Percentiles rank a stretch among this genome's conserved stretches.
Evolutionary conservation across 129 eudicot species (phyloP).

Genomic region (Escallonia herrerae): DNA sequence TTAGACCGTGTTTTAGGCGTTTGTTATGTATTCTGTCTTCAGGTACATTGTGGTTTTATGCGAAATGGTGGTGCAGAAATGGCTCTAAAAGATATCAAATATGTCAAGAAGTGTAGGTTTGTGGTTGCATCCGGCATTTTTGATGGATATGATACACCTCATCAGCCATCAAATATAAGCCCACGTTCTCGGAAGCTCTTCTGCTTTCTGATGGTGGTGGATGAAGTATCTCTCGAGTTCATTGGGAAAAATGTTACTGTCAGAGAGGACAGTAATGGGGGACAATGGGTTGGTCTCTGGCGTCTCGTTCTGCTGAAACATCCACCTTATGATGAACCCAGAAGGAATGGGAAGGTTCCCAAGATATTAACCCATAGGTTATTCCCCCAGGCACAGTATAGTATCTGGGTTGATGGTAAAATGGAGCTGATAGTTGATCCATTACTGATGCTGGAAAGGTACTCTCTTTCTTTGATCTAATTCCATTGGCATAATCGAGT

Average conservation of each 20-base stretch:
- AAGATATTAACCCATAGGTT: conserved; percentile 88
- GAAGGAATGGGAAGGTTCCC: conserved; percentile 94
- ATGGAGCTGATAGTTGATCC: conserved; percentile 98
- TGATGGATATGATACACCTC: conserved; percentile 94
- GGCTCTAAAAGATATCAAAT: conserved; percentile 63
- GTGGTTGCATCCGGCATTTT: conserved; percentile 97
- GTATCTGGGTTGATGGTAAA: conserved; percentile 99
- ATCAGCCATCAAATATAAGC: conserved; percentile 89
- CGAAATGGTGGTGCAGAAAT: conserved; percentile 82
- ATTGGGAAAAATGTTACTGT: conserved; percentile 69
- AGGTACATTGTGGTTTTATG: conserved; percentile 99
- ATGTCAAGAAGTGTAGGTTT: conserved; percentile 68
- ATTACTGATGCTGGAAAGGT: conserved; percentile 86
- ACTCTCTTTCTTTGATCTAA: conserved; percentile 3
- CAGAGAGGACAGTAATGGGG: conserved; percentile 51
- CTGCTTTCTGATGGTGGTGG: conserved; percentile 96
- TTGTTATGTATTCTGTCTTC: conserved; percentile 4
- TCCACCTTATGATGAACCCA: conserved; percentile 97
- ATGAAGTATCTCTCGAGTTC: conserved; percentile 68
- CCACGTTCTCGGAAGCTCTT: conserved; percentile 63
- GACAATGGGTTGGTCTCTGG: conserved; percentile 95
- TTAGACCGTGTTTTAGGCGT: not conserved
- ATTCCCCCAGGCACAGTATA: conserved; percentile 84
- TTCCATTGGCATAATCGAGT: too few relatives aligned
- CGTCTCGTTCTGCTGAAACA: conserved; percentile 73